Evolutionary conservation across 169 alveolate genomes (phyloP), one percentile per base, ranked within the genome.

Genomic region (Sarcocystis neurona): DNA sequence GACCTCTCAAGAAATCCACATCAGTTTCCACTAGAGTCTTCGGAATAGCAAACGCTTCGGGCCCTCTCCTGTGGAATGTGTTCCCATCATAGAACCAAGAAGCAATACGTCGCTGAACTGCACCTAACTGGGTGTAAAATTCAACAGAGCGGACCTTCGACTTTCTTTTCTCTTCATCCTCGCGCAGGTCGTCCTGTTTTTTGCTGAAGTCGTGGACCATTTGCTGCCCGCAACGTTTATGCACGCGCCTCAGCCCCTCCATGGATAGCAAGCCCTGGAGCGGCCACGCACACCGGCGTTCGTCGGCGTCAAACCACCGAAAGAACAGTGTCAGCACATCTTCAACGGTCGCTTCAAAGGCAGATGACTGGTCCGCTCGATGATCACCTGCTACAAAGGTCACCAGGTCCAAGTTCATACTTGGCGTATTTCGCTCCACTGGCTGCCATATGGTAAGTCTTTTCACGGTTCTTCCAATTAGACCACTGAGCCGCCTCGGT

Each of bases 31-130:
- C 53, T 8, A 86, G 85, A 32, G n/a, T 50, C 30, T 70, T 78
- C 30, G 79, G 53, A 6, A 72, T 15, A 3, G 4, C 20, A 30
- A 1, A 23, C 0, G 18, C 75, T 46, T 72, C 82, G 0, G 39
- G 48, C 27, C 90, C 90, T 39, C 82, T 70, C n/a, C 79, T 39
- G 43, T 70, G 85, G 44, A 86, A 86, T n/a, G 85, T 48, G 63
- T 48, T 74, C 41, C 90, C 90, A 50, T 86, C 90, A 34, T 46
- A 86, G 30, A 50, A 39, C 90, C 90, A 86, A 44, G 70, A 85
- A 27, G 82, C 0, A 32, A 70, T 79, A 5, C 90, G 74, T 8
- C 34, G 50, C 79, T 86, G 58, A 34, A 41, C 77, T 10, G 68
- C 90, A 8, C 63, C 78, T 63, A 86, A 34, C 70, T 79, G 56